phyloP scores from a whole-genome alignment of 768 basidiomycete species.

The Gymnopilus dilepis region DNA sequence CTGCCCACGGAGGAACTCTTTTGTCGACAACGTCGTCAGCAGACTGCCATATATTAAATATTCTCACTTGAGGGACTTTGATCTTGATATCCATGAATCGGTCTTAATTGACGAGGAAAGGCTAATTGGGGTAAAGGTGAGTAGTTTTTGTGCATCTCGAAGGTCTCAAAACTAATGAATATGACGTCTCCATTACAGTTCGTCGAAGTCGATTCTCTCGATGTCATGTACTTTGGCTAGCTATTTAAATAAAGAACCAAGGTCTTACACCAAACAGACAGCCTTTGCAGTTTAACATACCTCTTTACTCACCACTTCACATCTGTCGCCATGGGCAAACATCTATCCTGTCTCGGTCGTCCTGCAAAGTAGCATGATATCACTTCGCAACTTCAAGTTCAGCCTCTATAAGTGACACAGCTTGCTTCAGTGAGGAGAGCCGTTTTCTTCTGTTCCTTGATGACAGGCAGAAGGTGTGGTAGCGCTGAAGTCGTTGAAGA shows the following conservation, averaged over 20 bases:
- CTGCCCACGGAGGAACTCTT: neutral
- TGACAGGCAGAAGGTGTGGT: no score
- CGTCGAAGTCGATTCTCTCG: neutral
- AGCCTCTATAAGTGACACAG: no score
- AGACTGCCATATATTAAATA: neutral
- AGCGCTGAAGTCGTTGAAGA: no score
- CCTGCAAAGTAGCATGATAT: no score
- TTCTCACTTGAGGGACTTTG: neutral
- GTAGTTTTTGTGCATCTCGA: neutral
- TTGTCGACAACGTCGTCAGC: neutral
- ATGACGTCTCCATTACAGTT: neutral
- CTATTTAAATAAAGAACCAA: no score
- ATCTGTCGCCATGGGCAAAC: no score
- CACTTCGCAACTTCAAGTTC: no score
- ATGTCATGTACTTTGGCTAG: slow-evolving; percentile 3
- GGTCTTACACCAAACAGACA: neutral
- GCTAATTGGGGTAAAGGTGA: neutral
- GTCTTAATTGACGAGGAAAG: slow-evolving; percentile 10
- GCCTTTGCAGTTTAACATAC: no score
- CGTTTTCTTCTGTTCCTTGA: no score
- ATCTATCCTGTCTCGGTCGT: no score
- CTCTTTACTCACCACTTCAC: no score
- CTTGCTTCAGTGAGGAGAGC: no score
- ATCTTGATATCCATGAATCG: neutral
- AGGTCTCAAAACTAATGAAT: neutral